Base-by-base conservation (phyloP, 73 alveolate species). In the Symbiodinium pilosum region DNA sequence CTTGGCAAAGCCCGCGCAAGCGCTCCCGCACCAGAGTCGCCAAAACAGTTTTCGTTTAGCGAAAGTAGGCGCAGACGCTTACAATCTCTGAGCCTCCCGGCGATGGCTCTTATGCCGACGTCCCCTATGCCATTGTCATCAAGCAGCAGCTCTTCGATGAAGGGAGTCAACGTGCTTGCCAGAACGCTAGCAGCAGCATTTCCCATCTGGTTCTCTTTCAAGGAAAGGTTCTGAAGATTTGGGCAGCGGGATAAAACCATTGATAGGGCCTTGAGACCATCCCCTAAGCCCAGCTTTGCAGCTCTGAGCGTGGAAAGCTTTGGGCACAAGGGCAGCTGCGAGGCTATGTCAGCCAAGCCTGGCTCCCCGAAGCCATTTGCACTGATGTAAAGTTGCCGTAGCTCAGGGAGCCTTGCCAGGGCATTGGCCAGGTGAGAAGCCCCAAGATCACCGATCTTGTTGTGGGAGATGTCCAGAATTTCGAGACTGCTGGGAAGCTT, bases 51-150 rank as follows among this genome's bases (percentile, higher is more conserved):
- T 36, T 73, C 85, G 85, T 32, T 73, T 43, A 73, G 85, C 85
- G 85, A 73, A n/a, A 73, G 43, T 26, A n/a, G 41, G 38, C 89
- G 89, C 64, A 42, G 40, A n/a, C 16, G 41, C 16, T 21, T 9
- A 26, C 39, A 83, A 39, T 39, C 59, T 42, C 18, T 39, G 59
- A 83, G 18, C 39, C 39, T 16, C 4, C 56, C 39, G 20, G 52
- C 85, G 30, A 34, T 26, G 36, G 83, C 41, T 2, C 84, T 38
- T 34, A 87, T 77, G 39, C 95, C 95, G 21, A 84, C 73, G 71
- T 88, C 95, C 18, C 95, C 95, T 84, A 88, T 24, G 36, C n/a
- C 42, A 44, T 88, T 88, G 73, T 64, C 95, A 38, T 88, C 95
- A 24, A 88, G 43, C 30, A 39, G 87, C 86, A 88, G 44, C 87